Conservation (phyloP, 2,329 filamentous ascomycete species). For the Ascosphaera aggregata region DNA sequence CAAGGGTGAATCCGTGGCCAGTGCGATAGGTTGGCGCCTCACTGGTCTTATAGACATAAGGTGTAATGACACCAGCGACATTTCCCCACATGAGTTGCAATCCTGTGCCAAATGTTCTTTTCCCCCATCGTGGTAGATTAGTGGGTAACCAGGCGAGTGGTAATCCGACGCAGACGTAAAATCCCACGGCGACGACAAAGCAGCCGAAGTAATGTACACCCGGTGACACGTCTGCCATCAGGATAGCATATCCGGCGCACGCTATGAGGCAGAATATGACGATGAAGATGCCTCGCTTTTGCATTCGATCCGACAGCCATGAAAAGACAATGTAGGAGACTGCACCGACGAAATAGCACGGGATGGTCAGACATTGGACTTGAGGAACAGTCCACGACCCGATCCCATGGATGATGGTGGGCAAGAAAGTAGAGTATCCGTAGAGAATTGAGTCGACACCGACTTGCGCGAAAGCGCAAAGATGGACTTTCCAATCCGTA, state of each 20-base stretch:
- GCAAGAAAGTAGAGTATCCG: constrained; percentile 54
- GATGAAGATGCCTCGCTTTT: constrained; percentile 40
- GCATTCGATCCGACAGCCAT: constrained; percentile 41
- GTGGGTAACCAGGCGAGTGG: constrained; percentile 35
- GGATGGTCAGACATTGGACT: constrained; percentile 55
- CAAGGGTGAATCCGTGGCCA: constrained; percentile 38
- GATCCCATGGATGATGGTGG: constrained; percentile 51
- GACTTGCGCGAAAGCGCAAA: constrained; percentile 46
- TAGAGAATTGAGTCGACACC: constrained; percentile 57
- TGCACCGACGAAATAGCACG: constrained; percentile 52
- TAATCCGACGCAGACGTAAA: constrained; percentile 38
- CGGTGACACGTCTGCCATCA: constrained; percentile 35
- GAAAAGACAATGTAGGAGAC: constrained; percentile 43
- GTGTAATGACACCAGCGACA: constrained; percentile 46
- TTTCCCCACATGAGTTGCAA: constrained; percentile 51
- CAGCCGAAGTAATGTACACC: constrained; percentile 54
- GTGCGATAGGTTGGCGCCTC: constrained; percentile 35
- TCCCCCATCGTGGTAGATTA: constrained; percentile 52
- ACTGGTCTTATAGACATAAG: constrained; percentile 27
- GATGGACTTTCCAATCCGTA: constrained; percentile 53
- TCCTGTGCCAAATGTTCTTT: constrained; percentile 47
- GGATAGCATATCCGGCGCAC: constrained; percentile 43
- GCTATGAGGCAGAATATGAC: constrained; percentile 38
- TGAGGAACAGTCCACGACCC: constrained; percentile 38
- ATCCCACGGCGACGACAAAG: constrained; percentile 48